Base-by-base conservation (phyloP, 345 rosid species). In the Camelina laxa region DNA sequence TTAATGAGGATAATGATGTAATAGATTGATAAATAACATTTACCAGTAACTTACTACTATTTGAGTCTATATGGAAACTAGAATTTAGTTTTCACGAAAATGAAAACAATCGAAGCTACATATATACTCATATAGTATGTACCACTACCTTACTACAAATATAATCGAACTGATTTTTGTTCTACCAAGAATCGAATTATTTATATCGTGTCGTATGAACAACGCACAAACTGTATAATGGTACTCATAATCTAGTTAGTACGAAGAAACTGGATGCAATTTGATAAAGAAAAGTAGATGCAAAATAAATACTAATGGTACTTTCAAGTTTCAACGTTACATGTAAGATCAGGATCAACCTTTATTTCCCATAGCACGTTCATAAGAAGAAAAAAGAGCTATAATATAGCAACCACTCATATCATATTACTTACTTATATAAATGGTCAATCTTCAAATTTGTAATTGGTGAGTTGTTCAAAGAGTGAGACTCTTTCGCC, bases 381-480 rank as follows among this genome's bases (percentile, higher is more conserved):
- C 30, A 56, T 15, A 15, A 31, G 8, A 33, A 33, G 7, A 54
- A 41, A 38, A 35, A 54, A 24, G 21, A 54, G 1, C 20, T 55
- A 65, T 33, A 55, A 13, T 39, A 39, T 21, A 50, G 21, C 16
- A 74, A 67, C 61, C 35, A 60, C 3, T 53, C 38, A 42, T 31
- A 51, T 20, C 15, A 68, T 33, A 19, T 15, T 61, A 47, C 10
- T 15, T 61, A 47, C 10, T 7, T 48, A 51, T 60, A 60, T 31
- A 75, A 19, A 73, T 67, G 51, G 49, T 68, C 57, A 51, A 53
- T 54, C 65, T 51, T 67, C 17, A 31, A 68, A 50, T 53, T 49
- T 53, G 57, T 53, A 51, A 68, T n/a, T 31, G 74, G 69, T 60
- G 74, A 67, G 57, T 50, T 75, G 69, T 60, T 50, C 17, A 60